phyloP scores from a whole-genome alignment of 768 basidiomycete species.

The Lactarius deliciosus region DNA sequence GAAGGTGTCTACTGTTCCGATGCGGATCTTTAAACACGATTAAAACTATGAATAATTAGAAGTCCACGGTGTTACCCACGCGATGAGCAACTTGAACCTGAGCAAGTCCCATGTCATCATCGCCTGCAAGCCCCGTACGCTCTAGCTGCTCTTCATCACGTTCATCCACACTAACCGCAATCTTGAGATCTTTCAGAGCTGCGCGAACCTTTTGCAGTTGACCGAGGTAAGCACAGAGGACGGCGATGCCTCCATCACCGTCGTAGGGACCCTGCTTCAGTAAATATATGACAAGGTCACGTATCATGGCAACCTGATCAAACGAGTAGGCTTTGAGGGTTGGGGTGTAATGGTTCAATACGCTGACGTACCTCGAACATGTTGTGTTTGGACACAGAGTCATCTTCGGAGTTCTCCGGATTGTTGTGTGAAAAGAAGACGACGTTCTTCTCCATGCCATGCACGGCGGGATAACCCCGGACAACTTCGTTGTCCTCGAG shows the following conservation, averaged over 20 bases:
- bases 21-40: conserved; percentile 49
- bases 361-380: conserved; percentile 53
- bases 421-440: conserved; percentile 68
- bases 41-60: not conserved
- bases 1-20: conserved; percentile 77
- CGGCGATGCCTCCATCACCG: conserved; percentile 50
- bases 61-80: conserved; percentile 39
- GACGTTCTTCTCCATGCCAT: conserved; percentile 61
- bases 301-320: conserved; percentile 44
- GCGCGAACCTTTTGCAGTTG: conserved; percentile 49
- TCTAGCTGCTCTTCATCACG: conserved; percentile 60
- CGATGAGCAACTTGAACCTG: conserved; percentile 52
- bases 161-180: conserved; percentile 69
- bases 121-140: conserved; percentile 46
- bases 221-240: conserved; percentile 54
- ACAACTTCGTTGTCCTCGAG: conserved; percentile 60
- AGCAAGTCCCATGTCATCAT: conserved; percentile 42
- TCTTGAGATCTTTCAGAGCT: conserved; percentile 41
- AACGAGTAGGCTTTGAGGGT: not conserved
- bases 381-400: conserved; percentile 68
- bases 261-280: conserved; percentile 53
- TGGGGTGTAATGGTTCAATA: not conserved
- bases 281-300: conserved; percentile 54
- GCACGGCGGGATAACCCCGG: conserved; percentile 50
- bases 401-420: conserved; percentile 58